A percentile compares a stretch with the other conserved stretches of the same genome.
Conservation (phyloP, 805 yeast genomes). For the Metschnikowia gruessii region DNA sequence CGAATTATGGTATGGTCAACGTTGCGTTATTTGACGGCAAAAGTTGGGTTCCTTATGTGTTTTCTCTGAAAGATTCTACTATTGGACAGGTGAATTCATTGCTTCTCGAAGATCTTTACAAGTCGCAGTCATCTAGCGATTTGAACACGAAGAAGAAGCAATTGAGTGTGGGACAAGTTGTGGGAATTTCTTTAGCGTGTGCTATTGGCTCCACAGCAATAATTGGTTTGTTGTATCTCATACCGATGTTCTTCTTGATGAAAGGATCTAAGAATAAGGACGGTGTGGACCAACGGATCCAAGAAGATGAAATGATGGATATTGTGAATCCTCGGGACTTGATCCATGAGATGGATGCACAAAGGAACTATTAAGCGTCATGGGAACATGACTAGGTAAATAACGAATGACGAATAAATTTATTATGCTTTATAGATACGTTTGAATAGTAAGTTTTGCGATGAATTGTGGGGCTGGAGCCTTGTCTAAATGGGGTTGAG, state of each 20-base stretch:
- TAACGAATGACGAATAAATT: conserved; percentile 7
- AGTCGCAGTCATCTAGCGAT: conserved; percentile 38
- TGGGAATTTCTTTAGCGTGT: conserved; percentile 45
- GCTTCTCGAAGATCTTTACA: conserved; percentile 33
- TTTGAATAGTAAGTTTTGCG: no score
- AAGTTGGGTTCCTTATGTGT: conserved; percentile 63
- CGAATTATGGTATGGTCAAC: conserved; percentile 53
- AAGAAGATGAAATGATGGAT: conserved; percentile 44
- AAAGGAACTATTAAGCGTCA: conserved; percentile 23
- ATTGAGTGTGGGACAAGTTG: conserved; percentile 41
- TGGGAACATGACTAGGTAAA: not conserved
- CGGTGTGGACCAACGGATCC: conserved; percentile 33
- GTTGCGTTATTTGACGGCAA: conserved; percentile 65
- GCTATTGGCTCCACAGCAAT: conserved; percentile 43
- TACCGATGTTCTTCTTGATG: conserved; percentile 39
- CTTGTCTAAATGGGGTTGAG: no score
- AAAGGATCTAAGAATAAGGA: conserved; percentile 24
- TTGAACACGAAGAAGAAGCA: conserved; percentile 17
- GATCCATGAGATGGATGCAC: conserved; percentile 44
- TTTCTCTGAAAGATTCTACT: conserved; percentile 29
- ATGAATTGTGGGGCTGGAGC: no score
- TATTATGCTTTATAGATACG: not conserved
- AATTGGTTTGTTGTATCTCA: conserved; percentile 39
- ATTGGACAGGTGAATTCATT: conserved; percentile 33
- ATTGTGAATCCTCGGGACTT: conserved; percentile 44